Percentiles rank a stretch among this genome's conserved stretches.
Conservation (phyloP, 176 grass and related monocot species). For the Elaeis guineensis region DNA sequence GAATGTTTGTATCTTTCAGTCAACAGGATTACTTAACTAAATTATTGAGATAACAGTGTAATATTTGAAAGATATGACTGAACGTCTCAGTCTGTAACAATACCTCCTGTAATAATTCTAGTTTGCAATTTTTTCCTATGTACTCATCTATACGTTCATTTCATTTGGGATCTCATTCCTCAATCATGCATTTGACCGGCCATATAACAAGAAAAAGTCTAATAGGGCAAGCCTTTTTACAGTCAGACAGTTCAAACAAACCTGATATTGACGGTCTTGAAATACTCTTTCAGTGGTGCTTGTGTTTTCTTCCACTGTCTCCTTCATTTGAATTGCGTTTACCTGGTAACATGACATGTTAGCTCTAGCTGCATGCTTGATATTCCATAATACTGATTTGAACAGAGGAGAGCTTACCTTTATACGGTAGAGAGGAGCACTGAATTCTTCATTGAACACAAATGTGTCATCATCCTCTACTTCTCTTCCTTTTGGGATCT, state of each 20-base stretch:
- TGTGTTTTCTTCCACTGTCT: slow-evolving; percentile 99
- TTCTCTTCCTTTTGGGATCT: slow-evolving; percentile 97
- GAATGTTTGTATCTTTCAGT: too few relatives aligned
- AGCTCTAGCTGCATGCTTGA: slow-evolving; percentile 21
- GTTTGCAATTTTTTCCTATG: too few relatives aligned
- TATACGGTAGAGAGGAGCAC: slow-evolving; percentile 90
- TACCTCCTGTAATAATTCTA: too few relatives aligned
- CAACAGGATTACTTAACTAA: too few relatives aligned
- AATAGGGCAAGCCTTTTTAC: too few relatives aligned
- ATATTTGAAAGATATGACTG: too few relatives aligned
- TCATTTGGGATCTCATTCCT: too few relatives aligned
- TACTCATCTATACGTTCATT: too few relatives aligned
- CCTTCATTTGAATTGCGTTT: slow-evolving; percentile 99
- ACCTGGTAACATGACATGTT: slow-evolving; percentile 46
- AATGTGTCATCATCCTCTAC: slow-evolving; percentile 84
- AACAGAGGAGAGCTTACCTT: slow-evolving; percentile 47
- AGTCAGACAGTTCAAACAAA: slow-evolving; percentile 14
- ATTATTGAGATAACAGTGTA: too few relatives aligned
- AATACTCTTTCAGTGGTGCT: slow-evolving; percentile 98
- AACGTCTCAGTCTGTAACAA: too few relatives aligned
- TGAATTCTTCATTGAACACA: slow-evolving; percentile 90
- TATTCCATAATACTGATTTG: background rate
- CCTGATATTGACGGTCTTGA: slow-evolving; percentile 98
- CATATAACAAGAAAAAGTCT: too few relatives aligned
- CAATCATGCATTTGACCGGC: too few relatives aligned